Evolutionary conservation across 176 grass and related monocot genomes (phyloP), one percentile per base, ranked within the genome.

Genomic region (Phoenix dactylifera): DNA sequence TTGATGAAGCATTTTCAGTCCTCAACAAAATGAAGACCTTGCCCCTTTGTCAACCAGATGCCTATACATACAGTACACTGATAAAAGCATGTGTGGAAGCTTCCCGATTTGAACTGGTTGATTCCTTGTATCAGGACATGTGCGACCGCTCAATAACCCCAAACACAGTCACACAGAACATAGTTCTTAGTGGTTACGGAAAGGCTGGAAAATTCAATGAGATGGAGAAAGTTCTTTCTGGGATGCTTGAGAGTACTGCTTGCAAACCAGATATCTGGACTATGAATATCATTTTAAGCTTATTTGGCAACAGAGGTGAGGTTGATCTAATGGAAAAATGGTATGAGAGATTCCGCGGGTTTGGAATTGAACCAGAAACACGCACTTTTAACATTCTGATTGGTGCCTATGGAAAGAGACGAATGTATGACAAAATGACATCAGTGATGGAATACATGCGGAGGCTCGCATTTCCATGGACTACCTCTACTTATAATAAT

Each of bases 361-460:
- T 84, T 69, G 92, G 81, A 66, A 83, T 97, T 0, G 87, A 91
- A 49, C 92, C 87, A 22, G 92, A 97, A 65, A 90, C 83, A 1
- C 77, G 86, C 9, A 97, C 92, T n/a, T 83, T 90, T 22, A 97
- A 91, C 73, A 97, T 97, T 71, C 72, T 91, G 67, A 91, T 97
- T 51, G 87, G 92, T 10, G 68, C 86, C 25, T 97, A 97, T 6
- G 87, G 92, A 57, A 97, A 97, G 74, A 88, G 73, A 76, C 76
- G 78, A 26, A 77, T 97, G 77, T 88, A 91, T 6, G 72, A 97
- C 66, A 97, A 97, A 60, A 97, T 97, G 92, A 82, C 87, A 10
- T 54, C 92, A 0, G 87, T 97, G 17, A 97, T 97, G 86, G 92
- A 97, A 70, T 85, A 97, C 81, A 97, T 97, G 92, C 78, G 92